Conservation (phyloP, 345 rosid genomes). For the Euphorbia peplus region DNA sequence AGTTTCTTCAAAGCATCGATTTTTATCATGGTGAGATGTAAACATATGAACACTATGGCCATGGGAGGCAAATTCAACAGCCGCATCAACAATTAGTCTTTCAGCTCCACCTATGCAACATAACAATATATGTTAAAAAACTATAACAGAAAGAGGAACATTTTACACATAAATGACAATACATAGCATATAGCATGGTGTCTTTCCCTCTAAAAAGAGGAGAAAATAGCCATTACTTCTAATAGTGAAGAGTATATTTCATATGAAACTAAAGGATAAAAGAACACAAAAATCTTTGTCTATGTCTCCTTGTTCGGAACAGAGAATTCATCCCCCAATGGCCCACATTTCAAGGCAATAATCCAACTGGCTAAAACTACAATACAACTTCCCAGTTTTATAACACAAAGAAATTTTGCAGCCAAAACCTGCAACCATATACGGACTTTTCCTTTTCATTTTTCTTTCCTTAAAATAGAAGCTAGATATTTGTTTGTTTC, state of each 20-base stretch:
- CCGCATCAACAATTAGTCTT: conserved; percentile 91
- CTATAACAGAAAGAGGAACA: background rate
- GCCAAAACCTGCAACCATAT: background rate
- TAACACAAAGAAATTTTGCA: background rate
- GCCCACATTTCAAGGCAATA: background rate
- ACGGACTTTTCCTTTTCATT: background rate
- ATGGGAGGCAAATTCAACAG: conserved; percentile 69
- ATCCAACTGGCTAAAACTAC: background rate
- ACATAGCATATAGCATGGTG: too few relatives aligned
- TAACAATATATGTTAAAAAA: background rate
- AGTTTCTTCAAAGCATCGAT: conserved; percentile 91
- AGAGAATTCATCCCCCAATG: background rate
- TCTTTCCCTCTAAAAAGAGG: too few relatives aligned
- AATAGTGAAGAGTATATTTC: background rate
- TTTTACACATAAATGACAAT: too few relatives aligned
- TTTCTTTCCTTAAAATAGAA: background rate
- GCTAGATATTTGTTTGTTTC: background rate
- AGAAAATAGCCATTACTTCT: background rate
- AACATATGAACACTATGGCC: conserved; percentile 85
- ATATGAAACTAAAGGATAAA: background rate
- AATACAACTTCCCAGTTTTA: background rate
- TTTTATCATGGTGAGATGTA: conserved; percentile 84
- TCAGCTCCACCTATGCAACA: conserved; percentile 78
- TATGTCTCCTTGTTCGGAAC: background rate
- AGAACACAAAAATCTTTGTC: background rate